phyloP scores from a whole-genome alignment of 2,329 filamentous ascomycete genomes.

The Penicillium sp. region DNA sequence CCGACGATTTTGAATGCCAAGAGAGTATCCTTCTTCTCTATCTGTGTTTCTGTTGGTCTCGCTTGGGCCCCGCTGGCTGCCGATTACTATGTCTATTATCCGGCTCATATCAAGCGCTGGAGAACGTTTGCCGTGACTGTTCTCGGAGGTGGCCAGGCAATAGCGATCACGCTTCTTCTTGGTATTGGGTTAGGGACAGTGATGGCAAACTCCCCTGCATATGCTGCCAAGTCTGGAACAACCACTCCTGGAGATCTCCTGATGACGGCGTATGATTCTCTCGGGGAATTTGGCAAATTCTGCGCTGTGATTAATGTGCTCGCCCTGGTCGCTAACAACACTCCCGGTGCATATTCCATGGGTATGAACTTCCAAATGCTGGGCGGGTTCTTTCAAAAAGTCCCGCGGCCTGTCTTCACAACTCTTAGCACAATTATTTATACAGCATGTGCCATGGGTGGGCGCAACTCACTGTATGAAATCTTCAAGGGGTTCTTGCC shows the following conservation, averaged over 20 bases:
- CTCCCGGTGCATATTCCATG: constrained; percentile 50
- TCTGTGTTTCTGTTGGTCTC: constrained; percentile 41
- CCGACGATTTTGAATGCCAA: constrained; percentile 38
- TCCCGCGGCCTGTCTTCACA: constrained; percentile 51
- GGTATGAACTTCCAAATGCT: constrained; percentile 51
- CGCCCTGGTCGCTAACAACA: constrained; percentile 50
- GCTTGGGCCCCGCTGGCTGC: constrained; percentile 42
- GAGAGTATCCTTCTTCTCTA: constrained; percentile 42
- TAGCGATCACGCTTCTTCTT: constrained; percentile 42
- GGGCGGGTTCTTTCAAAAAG: constrained; percentile 39
- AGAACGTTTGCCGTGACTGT: constrained; percentile 45
- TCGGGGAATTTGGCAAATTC: constrained; percentile 49
- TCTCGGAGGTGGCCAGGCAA: constrained; percentile 38
- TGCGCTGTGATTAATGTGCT: constrained; percentile 49
- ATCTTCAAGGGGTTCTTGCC: constrained; percentile 52
- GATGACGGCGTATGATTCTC: constrained; percentile 41
- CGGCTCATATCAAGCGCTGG: constrained; percentile 39
- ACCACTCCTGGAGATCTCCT: constrained; percentile 42
- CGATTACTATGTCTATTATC: constrained; percentile 53
- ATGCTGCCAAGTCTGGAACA: constrained; percentile 23
- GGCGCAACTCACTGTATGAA: constrained; percentile 48
- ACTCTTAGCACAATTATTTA: constrained; percentile 47
- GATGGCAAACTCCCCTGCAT: constrained; percentile 34
- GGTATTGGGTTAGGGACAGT: constrained; percentile 49
- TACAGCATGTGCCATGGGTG: constrained; percentile 49